A percentile compares a stretch with the other conserved stretches of the same genome.
phyloP scores from a whole-genome alignment of 1,284 basidiomycete genomes.

The Melampsora larici-populina region DNA sequence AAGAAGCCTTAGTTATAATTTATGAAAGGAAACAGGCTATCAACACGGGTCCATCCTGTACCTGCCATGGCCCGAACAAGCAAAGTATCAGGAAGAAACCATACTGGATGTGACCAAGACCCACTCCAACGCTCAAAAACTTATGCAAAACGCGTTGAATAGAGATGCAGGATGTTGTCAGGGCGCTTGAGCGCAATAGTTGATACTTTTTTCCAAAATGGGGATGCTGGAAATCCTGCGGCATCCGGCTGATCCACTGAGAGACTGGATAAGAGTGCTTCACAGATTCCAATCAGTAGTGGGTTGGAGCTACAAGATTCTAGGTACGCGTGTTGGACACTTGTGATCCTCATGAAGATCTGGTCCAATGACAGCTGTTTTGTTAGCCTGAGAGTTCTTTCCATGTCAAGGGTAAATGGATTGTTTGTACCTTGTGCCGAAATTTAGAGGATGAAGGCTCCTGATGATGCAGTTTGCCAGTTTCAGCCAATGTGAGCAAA shows the following conservation, averaged over 20 bases:
- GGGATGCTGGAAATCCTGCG: constrained; percentile 15
- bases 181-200: constrained; percentile 27
- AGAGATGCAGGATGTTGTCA: constrained; percentile 26
- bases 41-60: too few relatives aligned
- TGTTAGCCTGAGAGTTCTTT: too few relatives aligned
- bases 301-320: constrained; percentile 4
- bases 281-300: constrained; percentile 16
- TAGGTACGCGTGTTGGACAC: constrained; percentile 11
- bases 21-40: not conserved
- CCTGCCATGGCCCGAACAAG: not conserved
- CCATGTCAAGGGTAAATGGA: too few relatives aligned
- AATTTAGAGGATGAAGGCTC: not conserved
- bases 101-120: constrained; percentile 16
- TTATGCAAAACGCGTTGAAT: constrained; percentile 16
- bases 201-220: constrained; percentile 23
- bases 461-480: constrained; percentile 57
- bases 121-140: constrained; percentile 17
- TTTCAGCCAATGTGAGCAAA: constrained; percentile 68
- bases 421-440: too few relatives aligned
- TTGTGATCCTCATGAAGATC: constrained; percentile 23
- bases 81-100: not conserved
- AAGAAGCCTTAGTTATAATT: not conserved
- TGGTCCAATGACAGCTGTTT: not conserved
- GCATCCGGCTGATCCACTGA: not conserved
- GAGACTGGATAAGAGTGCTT: constrained; percentile 25